Conservation (phyloP, 805 yeast genomes). For the Yarrowia bubula region DNA sequence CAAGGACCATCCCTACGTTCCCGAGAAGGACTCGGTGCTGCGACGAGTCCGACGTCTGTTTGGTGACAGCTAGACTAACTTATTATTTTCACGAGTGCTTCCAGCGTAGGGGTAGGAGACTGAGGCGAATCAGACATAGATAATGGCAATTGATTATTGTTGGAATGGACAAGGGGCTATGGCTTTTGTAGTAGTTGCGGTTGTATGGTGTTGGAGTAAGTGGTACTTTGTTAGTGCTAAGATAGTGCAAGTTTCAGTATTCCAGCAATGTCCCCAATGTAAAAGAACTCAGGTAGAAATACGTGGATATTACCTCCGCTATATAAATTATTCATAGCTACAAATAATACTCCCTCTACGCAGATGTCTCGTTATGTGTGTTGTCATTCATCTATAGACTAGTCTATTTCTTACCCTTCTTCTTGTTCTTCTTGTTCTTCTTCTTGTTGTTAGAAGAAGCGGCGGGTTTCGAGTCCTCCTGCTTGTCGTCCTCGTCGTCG, state of each 20-base stretch:
- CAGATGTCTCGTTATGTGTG: not conserved
- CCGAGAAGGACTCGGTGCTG: slow-evolving; percentile 94
- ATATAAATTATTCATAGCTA: no score
- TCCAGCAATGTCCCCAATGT: no score
- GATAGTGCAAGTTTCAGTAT: no score
- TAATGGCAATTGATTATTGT: no score
- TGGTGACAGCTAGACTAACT: slow-evolving; percentile 62
- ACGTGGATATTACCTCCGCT: no score
- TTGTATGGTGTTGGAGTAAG: no score
- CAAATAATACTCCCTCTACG: no score
- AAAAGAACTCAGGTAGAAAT: no score
- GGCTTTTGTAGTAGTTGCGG: no score
- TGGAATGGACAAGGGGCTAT: no score
- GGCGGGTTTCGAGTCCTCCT: slow-evolving; percentile 24
- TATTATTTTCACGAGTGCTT: not conserved
- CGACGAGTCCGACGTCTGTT: slow-evolving; percentile 91
- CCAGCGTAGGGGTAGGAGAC: not conserved
- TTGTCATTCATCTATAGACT: not conserved
- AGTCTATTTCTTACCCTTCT: slow-evolving; percentile 19
- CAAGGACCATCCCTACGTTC: slow-evolving; percentile 96
- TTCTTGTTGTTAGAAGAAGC: slow-evolving; percentile 30
- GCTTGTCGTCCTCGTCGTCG: slow-evolving; percentile 26
- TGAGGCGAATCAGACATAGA: not conserved
- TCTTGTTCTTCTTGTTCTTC: slow-evolving; percentile 30
- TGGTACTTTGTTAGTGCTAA: no score